Evolutionary conservation across 257 asterid genomes (phyloP).

Genomic region (Gynochthodes officinalis): DNA sequence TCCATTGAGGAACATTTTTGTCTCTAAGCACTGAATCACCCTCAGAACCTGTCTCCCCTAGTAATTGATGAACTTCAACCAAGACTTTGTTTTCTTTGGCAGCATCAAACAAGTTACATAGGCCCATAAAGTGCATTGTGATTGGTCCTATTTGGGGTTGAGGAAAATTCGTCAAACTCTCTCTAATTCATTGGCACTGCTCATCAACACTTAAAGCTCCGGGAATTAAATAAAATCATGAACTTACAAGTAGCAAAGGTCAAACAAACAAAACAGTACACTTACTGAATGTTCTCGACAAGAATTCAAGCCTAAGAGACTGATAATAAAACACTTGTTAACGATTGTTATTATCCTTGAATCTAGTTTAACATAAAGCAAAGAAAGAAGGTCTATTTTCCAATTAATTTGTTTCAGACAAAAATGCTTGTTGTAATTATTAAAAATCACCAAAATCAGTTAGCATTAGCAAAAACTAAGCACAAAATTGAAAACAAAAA

Average conservation of each 20-base stretch:
- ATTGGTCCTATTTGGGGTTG: conserved; percentile 92
- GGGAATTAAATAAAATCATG: conserved; percentile 91
- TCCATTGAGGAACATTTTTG: conserved; percentile 44
- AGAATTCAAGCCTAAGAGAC: neutral
- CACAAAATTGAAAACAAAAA: too few species aligned
- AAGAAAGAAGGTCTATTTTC: neutral
- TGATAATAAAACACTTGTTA: neutral
- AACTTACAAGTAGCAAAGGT: conserved; percentile 15
- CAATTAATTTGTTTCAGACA: neutral
- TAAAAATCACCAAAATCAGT: neutral
- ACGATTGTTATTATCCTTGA: neutral
- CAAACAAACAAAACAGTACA: neutral
- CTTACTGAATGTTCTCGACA: neutral
- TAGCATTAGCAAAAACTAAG: neutral
- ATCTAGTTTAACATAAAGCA: neutral
- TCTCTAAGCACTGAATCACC: conserved; percentile 17
- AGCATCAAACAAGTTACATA: conserved; percentile 61
- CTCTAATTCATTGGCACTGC: conserved; percentile 77
- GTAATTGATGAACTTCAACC: conserved; percentile 35
- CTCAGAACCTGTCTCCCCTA: conserved; percentile 25
- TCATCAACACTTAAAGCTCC: conserved; percentile 74
- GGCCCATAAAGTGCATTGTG: conserved; percentile 89
- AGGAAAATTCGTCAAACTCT: conserved; percentile 79
- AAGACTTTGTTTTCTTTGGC: conserved; percentile 59
- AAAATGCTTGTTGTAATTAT: neutral